A percentile compares a stretch with the other conserved stretches of the same genome.
phyloP scores from a whole-genome alignment of 176 grass and related monocot genomes.

The Avena atlantica region DNA sequence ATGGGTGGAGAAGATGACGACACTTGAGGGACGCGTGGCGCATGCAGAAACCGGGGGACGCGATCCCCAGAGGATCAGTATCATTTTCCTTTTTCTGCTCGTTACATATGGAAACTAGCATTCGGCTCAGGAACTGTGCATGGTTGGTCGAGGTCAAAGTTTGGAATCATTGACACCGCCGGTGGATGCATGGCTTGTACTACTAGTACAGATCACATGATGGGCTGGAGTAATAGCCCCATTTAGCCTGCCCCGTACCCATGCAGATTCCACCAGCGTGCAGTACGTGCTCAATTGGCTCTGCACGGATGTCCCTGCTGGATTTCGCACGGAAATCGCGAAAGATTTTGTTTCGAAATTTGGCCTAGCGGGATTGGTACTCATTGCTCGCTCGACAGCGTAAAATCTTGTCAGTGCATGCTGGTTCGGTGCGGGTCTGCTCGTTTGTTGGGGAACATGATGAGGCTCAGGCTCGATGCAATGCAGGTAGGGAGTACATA shows the following conservation, averaged over 20 bases:
- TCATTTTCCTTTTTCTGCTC: too few relatives aligned
- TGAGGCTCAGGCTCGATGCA: background rate
- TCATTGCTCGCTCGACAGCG: background rate
- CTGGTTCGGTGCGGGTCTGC: background rate
- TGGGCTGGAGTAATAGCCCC: constrained; percentile 31
- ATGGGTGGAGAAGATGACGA: too few relatives aligned
- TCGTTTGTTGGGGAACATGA: background rate
- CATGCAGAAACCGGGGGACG: too few relatives aligned
- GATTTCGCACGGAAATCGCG: background rate
- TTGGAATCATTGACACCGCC: constrained; percentile 40
- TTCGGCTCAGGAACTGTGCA: background rate
- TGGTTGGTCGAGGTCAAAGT: constrained; percentile 21
- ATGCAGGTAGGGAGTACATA: background rate
- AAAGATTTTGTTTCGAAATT: background rate
- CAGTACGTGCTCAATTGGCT: background rate
- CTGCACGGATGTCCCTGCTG: background rate
- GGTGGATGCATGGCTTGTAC: background rate
- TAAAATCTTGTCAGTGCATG: background rate
- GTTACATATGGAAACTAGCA: background rate
- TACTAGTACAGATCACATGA: constrained; percentile 6
- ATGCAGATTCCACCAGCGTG: constrained; percentile 5
- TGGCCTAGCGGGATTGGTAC: background rate
- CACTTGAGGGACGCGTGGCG: too few relatives aligned
- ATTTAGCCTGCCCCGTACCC: background rate
- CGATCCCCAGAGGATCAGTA: too few relatives aligned